Conservation (phyloP, 2,329 filamentous ascomycete genomes). For the Aspergillus amoenus region DNA sequence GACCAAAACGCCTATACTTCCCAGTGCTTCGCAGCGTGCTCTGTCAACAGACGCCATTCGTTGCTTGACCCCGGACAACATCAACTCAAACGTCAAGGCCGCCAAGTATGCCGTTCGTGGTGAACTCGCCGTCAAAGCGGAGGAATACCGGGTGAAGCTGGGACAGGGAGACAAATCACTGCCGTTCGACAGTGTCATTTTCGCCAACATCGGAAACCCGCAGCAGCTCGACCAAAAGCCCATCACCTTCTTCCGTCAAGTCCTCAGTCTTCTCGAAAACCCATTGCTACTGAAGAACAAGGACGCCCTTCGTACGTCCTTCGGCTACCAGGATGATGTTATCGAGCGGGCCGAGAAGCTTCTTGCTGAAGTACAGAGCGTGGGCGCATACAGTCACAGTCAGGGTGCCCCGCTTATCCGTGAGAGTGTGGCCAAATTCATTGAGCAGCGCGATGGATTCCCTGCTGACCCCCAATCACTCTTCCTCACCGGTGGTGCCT, state of each 20-base stretch:
- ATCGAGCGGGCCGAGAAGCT: slow-evolving; percentile 79
- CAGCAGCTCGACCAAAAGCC: slow-evolving; percentile 99
- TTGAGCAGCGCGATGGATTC: slow-evolving; percentile 89
- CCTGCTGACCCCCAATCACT: slow-evolving; percentile 76
- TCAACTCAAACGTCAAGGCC: slow-evolving; percentile 83
- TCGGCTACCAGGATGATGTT: slow-evolving; percentile 90
- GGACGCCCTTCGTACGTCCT: slow-evolving; percentile 68
- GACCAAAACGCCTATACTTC: slow-evolving; percentile 23
- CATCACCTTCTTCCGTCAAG: slow-evolving; percentile 98
- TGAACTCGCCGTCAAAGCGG: slow-evolving; percentile 89
- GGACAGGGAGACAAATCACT: slow-evolving; percentile 55
- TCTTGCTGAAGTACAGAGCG: slow-evolving; percentile 79
- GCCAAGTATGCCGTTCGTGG: slow-evolving; percentile 97
- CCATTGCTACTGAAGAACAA: slow-evolving; percentile 79
- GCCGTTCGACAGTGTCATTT: slow-evolving; percentile 88
- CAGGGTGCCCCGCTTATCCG: slow-evolving; percentile 84
- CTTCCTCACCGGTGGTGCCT: slow-evolving; percentile 89
- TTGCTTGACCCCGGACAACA: slow-evolving; percentile 74
- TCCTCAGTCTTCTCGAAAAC: slow-evolving; percentile 89
- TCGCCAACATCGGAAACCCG: slow-evolving; percentile 97
- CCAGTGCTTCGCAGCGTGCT: slow-evolving; percentile 34
- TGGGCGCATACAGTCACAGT: slow-evolving; percentile 95
- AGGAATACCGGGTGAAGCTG: slow-evolving; percentile 79
- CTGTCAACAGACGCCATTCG: slow-evolving; percentile 48
- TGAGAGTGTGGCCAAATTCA: slow-evolving; percentile 86